Conservation (phyloP, 2,329 filamentous ascomycete genomes). For the Aureobasidium musti region DNA sequence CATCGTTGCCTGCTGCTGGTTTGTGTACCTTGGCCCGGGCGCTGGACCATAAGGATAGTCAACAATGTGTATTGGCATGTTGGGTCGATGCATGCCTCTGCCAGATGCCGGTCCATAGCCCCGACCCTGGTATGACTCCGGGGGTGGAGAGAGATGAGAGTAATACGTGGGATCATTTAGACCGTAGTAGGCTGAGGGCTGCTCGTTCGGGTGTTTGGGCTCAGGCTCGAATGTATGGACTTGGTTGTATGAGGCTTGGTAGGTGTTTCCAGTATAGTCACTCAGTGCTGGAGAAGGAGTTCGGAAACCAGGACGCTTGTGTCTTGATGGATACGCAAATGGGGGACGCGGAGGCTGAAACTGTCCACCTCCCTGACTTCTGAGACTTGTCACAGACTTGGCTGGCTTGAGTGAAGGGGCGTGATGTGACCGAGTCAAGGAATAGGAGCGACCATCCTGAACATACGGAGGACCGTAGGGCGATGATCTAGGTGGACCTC, state of each 20-base stretch:
- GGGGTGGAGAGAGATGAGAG: neutral
- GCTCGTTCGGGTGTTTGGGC: neutral
- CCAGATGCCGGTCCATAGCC: neutral
- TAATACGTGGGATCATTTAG: neutral
- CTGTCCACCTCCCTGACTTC: constrained; percentile 44
- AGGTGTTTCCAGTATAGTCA: constrained; percentile 36
- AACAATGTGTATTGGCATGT: constrained; percentile 38
- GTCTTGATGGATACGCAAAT: constrained; percentile 47
- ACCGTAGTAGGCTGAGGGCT: neutral
- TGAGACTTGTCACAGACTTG: constrained; percentile 48
- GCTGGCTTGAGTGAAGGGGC: constrained; percentile 26
- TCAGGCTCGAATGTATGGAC: neutral
- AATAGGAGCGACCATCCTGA: constrained; percentile 48
- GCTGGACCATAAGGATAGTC: constrained; percentile 33
- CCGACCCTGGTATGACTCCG: neutral
- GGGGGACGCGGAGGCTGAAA: constrained; percentile 43
- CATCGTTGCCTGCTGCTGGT: neutral
- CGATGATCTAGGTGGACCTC: constrained; percentile 28
- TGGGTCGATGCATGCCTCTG: constrained; percentile 34
- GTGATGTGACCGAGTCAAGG: constrained; percentile 43
- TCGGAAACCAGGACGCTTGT: constrained; percentile 47
- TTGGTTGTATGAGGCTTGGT: neutral
- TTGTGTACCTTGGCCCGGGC: constrained; percentile 11
- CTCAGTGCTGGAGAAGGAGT: constrained; percentile 50
- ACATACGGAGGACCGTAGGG: constrained; percentile 30